Conservation (phyloP, 2,329 filamentous ascomycete species). For the Aspergillus carbonarius region DNA sequence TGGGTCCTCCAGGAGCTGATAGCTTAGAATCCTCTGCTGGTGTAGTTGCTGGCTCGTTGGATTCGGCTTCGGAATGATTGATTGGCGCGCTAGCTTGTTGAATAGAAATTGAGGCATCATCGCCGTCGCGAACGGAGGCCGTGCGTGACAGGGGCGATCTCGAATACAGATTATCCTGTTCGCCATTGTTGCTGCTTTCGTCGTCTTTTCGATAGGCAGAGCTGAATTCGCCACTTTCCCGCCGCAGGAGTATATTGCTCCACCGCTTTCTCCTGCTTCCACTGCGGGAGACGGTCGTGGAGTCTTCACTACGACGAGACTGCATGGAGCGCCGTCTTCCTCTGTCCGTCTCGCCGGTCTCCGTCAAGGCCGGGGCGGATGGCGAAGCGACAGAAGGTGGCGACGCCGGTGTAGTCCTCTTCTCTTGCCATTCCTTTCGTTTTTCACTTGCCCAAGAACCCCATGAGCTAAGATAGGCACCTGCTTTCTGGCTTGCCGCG, state of each 20-base stretch:
- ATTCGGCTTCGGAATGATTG: neutral
- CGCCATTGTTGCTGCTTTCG: constrained; percentile 16
- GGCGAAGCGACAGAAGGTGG: constrained; percentile 25
- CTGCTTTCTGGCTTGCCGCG: constrained; percentile 56
- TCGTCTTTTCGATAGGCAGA: constrained; percentile 23
- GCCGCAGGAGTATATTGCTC: constrained; percentile 37
- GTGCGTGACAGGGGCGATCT: constrained; percentile 35
- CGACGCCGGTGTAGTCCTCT: constrained; percentile 30
- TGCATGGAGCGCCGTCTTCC: constrained; percentile 32
- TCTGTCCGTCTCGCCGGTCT: constrained; percentile 28
- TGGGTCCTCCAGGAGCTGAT: neutral
- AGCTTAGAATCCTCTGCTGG: neutral
- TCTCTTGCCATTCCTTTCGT: constrained; percentile 48
- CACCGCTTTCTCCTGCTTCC: constrained; percentile 37
- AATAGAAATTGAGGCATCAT: constrained; percentile 2
- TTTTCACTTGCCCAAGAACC: constrained; percentile 58
- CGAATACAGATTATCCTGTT: constrained; percentile 25
- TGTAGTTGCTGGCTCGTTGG: neutral
- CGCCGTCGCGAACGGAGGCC: constrained; percentile 22
- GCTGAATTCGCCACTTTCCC: constrained; percentile 33
- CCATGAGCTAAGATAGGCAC: constrained; percentile 64
- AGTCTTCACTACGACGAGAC: constrained; percentile 28
- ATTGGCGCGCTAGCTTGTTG: neutral
- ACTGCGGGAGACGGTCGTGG: constrained; percentile 30
- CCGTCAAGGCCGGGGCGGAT: constrained; percentile 25